These are phyloP conservation scores for Pythium dissotocum DNA, from an alignment of 352 stramenopile genomes.

Conservation along the genomic window DNA sequence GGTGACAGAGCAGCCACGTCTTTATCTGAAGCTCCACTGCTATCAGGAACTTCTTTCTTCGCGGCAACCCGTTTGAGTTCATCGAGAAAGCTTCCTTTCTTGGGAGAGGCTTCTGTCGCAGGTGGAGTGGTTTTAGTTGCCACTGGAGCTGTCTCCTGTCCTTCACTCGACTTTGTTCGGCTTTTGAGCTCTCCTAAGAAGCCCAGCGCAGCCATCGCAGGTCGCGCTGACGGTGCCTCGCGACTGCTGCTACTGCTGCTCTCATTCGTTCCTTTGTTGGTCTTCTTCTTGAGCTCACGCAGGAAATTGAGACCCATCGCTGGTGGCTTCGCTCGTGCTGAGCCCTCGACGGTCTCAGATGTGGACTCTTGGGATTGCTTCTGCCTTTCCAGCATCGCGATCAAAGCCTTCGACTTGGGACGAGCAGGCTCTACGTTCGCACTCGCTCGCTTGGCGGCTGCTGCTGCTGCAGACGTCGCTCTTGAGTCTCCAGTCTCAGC, in stretches of 20 bases:
- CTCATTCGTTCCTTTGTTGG: background rate
- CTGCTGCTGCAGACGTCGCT: background rate
- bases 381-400: conserved; percentile 20
- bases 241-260: background rate
- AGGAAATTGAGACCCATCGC: conserved; percentile 13
- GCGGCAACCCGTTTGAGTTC: conserved; percentile 18
- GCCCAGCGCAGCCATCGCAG: background rate
- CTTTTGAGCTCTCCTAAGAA: conserved; percentile 14
- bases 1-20: background rate
- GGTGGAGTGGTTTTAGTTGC: background rate
- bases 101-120: background rate
- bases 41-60: background rate
- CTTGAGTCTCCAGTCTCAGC: background rate
- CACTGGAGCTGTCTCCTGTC: background rate
- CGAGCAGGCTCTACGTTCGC: conserved; percentile 25
- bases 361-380: background rate
- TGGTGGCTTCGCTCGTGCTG: background rate
- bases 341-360: background rate
- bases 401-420: conserved; percentile 28
- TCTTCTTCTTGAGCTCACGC: conserved; percentile 17
- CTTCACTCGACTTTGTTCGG: background rate
- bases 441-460: background rate
- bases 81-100: conserved; percentile 22
- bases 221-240: background rate
- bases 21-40: background rate